These are phyloP conservation scores for Zymoseptoria pseudotritici DNA, from an alignment of 2,329 filamentous ascomycete species.

Conservation along the genomic window DNA sequence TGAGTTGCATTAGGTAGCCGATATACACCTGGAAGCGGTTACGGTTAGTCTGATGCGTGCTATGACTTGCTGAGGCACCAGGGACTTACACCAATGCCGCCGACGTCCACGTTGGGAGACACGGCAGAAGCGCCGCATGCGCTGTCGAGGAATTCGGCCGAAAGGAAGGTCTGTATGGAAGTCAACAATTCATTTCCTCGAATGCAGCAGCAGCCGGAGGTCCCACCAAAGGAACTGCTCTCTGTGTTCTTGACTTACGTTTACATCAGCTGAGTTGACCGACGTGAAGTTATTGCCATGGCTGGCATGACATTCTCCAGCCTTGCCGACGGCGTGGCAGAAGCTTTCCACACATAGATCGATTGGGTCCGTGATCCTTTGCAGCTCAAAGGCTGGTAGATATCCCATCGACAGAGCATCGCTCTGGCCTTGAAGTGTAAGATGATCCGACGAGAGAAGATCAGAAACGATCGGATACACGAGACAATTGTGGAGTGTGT, in stretches of 20 bases:
- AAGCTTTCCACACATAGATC: constrained; percentile 4
- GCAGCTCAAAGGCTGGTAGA: background rate
- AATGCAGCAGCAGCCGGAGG: no score
- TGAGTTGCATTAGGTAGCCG: constrained; percentile 11
- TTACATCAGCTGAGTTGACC: background rate
- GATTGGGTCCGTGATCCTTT: background rate
- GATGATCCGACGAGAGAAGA: background rate
- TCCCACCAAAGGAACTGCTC: background rate
- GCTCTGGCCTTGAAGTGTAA: background rate
- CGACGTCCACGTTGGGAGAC: constrained; percentile 6
- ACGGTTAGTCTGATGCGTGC: background rate
- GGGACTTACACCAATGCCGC: constrained; percentile 4
- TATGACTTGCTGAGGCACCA: background rate
- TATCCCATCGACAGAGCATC: constrained; percentile 2
- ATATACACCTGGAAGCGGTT: constrained; percentile 1
- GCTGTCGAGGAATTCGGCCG: background rate
- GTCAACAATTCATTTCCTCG: background rate
- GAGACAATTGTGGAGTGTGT: constrained; percentile 8
- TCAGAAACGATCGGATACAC: constrained; percentile 2
- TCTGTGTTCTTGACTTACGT: background rate
- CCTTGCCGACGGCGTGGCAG: background rate
- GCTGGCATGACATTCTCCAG: background rate
- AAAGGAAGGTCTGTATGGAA: background rate
- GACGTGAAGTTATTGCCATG: background rate
- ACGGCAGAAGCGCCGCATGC: constrained; percentile 5